A percentile compares a stretch with the other conserved stretches of the same genome.
These are phyloP conservation scores for Linnemannia zychae DNA, from an alignment of 192 early-diverging fungal genomes.

Conservation along the genomic window DNA sequence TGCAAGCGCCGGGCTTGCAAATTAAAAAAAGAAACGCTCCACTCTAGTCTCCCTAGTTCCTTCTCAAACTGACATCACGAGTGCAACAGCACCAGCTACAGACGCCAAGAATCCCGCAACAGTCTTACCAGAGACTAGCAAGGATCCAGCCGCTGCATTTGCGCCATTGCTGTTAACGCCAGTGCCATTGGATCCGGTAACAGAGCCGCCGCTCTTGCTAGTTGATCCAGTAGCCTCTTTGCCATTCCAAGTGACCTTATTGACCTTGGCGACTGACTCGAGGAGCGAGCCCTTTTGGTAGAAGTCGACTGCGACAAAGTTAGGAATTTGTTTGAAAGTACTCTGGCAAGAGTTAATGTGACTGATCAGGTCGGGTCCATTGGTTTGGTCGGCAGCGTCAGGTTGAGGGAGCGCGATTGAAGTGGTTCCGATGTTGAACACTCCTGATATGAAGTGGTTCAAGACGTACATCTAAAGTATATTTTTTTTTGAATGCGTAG, in stretches of 20 bases:
- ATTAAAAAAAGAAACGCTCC: not conserved
- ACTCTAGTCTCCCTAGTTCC: not conserved
- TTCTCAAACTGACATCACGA: not conserved
- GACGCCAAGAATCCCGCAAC: not conserved
- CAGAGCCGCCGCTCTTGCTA: not conserved
- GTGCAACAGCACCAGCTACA: not conserved
- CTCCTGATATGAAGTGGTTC: conserved; percentile 81
- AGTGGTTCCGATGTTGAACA: conserved; percentile 42
- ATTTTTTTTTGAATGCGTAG: too few species aligned
- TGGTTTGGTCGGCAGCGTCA: conserved; percentile 66
- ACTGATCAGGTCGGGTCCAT: conserved; percentile 63
- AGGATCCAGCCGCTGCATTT: not conserved
- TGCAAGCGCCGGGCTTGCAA: too few species aligned
- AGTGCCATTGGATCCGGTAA: not conserved
- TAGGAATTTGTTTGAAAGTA: conserved; percentile 68
- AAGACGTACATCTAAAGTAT: conserved; percentile 70
- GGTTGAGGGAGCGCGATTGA: conserved; percentile 68
- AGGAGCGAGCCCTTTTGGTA: conserved; percentile 69
- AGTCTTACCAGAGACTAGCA: not conserved
- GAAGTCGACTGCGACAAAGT: conserved; percentile 82
- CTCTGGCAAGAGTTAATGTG: conserved; percentile 68
- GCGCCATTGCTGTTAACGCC: not conserved
- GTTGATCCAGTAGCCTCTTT: not conserved
- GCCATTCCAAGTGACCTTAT: conserved; percentile 34
- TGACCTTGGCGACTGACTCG: conserved; percentile 30